Conservation (phyloP, 257 asterid species). For the Plantago ovata region DNA sequence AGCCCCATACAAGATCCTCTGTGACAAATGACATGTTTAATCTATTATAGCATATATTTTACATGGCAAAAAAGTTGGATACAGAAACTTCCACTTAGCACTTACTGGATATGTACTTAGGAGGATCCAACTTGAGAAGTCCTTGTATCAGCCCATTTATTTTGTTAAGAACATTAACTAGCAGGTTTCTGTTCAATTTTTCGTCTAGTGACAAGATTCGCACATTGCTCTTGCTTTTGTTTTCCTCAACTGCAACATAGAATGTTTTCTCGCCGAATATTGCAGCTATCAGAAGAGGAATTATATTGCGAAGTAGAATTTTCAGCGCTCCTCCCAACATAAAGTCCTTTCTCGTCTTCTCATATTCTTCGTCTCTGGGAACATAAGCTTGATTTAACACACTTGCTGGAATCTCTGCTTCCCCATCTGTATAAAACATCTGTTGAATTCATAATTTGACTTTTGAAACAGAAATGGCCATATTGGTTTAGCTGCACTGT, state of each 20-base stretch:
- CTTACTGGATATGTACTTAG: slow-evolving; percentile 21
- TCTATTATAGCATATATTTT: neutral
- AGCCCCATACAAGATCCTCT: neutral
- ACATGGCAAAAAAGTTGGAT: neutral
- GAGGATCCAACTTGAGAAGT: slow-evolving; percentile 15
- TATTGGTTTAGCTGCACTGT: too few species aligned
- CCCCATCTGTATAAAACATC: slow-evolving; percentile 4
- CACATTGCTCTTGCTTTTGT: slow-evolving; percentile 6
- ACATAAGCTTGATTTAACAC: slow-evolving; percentile 22
- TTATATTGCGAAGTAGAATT: slow-evolving; percentile 12
- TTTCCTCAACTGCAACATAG: slow-evolving; percentile 15
- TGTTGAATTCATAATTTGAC: neutral
- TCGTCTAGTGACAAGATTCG: slow-evolving; percentile 12
- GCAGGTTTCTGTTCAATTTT: neutral
- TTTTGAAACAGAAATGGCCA: neutral
- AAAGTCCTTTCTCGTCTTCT: slow-evolving; percentile 18
- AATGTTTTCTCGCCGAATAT: slow-evolving; percentile 12
- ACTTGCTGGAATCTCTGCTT: slow-evolving; percentile 11
- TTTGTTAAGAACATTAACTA: slow-evolving; percentile 2
- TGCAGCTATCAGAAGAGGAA: slow-evolving; percentile 19
- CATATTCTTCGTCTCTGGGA: slow-evolving; percentile 33
- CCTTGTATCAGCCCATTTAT: slow-evolving; percentile 11
- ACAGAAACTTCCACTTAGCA: neutral
- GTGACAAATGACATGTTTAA: too few species aligned
- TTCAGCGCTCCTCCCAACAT: slow-evolving; percentile 16